Evolutionary conservation across 2,329 filamentous ascomycete genomes (phyloP).

Genomic region (Ceratocystis eucalypticola): DNA sequence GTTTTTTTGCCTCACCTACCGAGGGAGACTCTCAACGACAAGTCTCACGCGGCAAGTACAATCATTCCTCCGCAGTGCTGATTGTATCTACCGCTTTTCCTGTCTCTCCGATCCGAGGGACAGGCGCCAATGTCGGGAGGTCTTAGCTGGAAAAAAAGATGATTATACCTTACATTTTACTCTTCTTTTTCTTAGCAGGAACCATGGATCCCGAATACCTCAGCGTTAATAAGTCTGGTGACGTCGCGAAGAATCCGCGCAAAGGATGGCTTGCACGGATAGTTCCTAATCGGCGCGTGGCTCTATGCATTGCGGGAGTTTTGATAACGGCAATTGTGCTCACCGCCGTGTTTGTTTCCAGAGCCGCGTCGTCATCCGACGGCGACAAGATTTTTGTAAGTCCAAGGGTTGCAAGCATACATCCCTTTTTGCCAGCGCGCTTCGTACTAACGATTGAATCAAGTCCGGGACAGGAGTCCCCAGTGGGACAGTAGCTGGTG

Average conservation of each 20-base stretch:
- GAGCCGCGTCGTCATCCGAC: neutral
- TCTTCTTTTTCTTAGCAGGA: neutral
- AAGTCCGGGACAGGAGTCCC: constrained; percentile 12
- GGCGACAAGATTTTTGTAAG: neutral
- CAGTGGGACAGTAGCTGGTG: neutral
- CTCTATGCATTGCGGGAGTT: neutral
- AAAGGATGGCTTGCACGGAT: neutral
- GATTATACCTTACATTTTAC: neutral
- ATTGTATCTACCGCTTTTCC: neutral
- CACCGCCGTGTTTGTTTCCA: neutral
- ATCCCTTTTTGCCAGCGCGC: neutral
- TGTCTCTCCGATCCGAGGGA: neutral
- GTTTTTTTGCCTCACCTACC: neutral
- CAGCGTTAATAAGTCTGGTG: neutral
- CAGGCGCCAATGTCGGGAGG: no score
- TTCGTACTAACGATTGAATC: neutral
- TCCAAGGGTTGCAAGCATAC: neutral
- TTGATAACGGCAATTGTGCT: neutral
- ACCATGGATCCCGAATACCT: neutral
- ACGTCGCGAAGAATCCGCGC: neutral
- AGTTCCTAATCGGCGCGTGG: neutral
- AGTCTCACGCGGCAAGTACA: neutral
- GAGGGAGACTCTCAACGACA: neutral
- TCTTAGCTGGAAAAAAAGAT: neutral
- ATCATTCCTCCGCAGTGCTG: neutral